Evolutionary conservation across 2,329 filamentous ascomycete species (phyloP).

Genomic region (Rutstroemia sp.): DNA sequence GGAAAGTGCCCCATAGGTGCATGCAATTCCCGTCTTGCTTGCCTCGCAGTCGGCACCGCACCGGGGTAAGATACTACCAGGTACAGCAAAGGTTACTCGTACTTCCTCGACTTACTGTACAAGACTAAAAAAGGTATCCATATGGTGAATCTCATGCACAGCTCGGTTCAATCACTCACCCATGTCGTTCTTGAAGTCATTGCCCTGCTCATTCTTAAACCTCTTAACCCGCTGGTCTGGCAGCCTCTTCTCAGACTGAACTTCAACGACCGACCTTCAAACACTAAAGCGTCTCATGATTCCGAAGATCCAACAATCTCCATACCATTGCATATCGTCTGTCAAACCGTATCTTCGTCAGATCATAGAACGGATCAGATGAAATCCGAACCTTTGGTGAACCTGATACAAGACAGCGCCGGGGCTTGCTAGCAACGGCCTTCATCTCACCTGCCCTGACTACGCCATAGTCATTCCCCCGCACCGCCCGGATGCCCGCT

Average conservation of each 20-base stretch:
- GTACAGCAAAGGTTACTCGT: too few relatives aligned
- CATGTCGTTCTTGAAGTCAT: not conserved
- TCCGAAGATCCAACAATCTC: not conserved
- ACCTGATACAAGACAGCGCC: slow-evolving; percentile 2
- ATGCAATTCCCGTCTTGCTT: too few relatives aligned
- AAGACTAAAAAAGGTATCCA: too few relatives aligned
- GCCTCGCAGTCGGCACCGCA: too few relatives aligned
- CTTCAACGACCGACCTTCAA: slow-evolving; percentile 4
- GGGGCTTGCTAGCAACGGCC: not conserved
- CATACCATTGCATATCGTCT: not conserved
- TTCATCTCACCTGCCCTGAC: not conserved
- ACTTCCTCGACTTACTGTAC: too few relatives aligned
- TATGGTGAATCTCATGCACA: not conserved
- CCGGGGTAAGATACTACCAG: too few relatives aligned
- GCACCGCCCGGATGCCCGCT: slow-evolving; percentile 45
- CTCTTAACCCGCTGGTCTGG: slow-evolving; percentile 4
- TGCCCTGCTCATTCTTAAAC: slow-evolving; percentile 10
- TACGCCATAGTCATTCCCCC: not conserved
- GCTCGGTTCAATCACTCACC: not conserved
- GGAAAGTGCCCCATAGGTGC: too few relatives aligned
- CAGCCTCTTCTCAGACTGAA: not conserved
- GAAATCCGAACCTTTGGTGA: not conserved
- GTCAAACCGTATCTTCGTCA: slow-evolving; percentile 3
- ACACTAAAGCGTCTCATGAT: slow-evolving; percentile 4
- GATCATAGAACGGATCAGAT: slow-evolving; percentile 5